Base-by-base conservation (phyloP, 2,329 filamentous ascomycete species). In the Aspergillus vadensis region DNA sequence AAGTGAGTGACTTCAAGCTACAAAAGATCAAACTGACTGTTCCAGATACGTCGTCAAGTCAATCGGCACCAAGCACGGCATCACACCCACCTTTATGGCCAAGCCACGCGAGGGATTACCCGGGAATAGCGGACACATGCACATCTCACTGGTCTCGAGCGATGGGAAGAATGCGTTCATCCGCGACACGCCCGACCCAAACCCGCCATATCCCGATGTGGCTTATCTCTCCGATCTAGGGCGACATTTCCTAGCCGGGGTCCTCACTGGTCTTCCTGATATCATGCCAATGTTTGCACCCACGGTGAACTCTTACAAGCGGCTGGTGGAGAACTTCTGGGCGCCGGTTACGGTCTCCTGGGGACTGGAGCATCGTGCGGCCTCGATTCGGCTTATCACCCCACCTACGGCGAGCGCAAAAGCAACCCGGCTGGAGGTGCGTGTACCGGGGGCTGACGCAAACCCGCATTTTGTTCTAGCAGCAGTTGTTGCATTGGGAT, bases 311-410 rank as follows among this genome's bases (percentile, higher is more conserved):
- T 96, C 91, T 63, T 99, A 99, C 83, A 99, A 99, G 80, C 89
- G 95, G 3, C 85, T 99, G 0, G 95, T 99, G 2, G 95, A 99
- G 81, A 98, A 98, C 79, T 98, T 97, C 79, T 99, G 95, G 95
- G 95, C 95, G 0, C 95, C 95, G 0, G 95, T 99, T 5, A 97
- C 94, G 0, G 95, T 98, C 0, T 97, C 92, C 0, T 99, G 95
- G 95, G 95, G 95, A 0, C 80, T 97, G 5, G 95, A 98, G 77
- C 94, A 99, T 75, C 91, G 95, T 63, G 93, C 92, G 5, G 94
- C 95, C 0, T 96, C 91, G 0, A 90, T 99, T 66, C 86, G 95
- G 17, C 79, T 99, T 36, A 97, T 99, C 67, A 87, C 91, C 0
- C 94, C 94, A 12, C 94, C 95, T 0, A 95, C 91, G 0, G 85